Conservation (phyloP, 1,284 basidiomycete species). For the Coniophora puteana region DNA sequence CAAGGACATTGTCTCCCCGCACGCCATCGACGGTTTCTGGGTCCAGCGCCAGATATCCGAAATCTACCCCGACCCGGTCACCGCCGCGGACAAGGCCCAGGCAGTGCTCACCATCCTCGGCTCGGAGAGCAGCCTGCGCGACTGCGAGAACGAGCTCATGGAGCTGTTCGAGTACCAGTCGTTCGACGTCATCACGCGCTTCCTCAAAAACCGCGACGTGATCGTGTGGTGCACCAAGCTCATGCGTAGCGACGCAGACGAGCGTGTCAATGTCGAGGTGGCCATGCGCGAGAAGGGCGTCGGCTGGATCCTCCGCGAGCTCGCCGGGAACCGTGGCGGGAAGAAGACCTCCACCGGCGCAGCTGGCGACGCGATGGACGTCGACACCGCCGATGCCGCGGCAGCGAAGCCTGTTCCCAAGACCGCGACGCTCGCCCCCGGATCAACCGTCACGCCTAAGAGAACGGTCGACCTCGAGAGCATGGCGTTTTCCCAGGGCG, state of each 20-base stretch:
- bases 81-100: slow-evolving; percentile 89
- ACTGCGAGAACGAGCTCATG: slow-evolving; percentile 97
- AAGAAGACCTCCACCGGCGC: slow-evolving; percentile 34
- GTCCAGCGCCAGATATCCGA: slow-evolving; percentile 92
- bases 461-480: slow-evolving; percentile 87
- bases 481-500: slow-evolving; percentile 95
- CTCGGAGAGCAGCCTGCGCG: slow-evolving; percentile 87
- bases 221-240: slow-evolving; percentile 99
- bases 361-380: slow-evolving; percentile 69
- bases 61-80: slow-evolving; percentile 92
- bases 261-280: slow-evolving; percentile 92
- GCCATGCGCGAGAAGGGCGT: slow-evolving; percentile 98
- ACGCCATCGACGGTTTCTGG: slow-evolving; percentile 97
- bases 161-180: slow-evolving; percentile 95
- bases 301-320: slow-evolving; percentile 91
- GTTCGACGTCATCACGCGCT: slow-evolving; percentile 88
- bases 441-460: slow-evolving; percentile 86
- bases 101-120: slow-evolving; percentile 85
- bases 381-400: slow-evolving; percentile 53
- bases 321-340: slow-evolving; percentile 73
- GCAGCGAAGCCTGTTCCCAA: slow-evolving; percentile 66
- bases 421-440: slow-evolving; percentile 87
- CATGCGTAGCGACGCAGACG: slow-evolving; percentile 86
- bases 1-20: slow-evolving; percentile 83
- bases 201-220: slow-evolving; percentile 95